Evolutionary conservation across 2,329 filamentous ascomycete species (phyloP).

Genomic region (Arthrobotrys entomopaga): DNA sequence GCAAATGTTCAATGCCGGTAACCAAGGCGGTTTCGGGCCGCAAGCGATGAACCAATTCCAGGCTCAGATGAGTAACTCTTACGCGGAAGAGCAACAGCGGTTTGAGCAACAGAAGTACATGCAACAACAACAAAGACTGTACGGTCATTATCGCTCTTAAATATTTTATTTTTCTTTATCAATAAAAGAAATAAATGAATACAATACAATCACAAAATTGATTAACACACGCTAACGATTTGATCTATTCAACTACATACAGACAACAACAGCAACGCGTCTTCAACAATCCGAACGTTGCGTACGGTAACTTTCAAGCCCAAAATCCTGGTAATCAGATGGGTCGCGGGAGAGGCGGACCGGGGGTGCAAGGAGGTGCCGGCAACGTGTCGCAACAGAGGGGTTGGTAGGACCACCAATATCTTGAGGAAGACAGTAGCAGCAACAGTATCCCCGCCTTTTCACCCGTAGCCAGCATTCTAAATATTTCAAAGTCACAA

Average conservation of each 20-base stretch:
- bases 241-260: constrained; percentile 23
- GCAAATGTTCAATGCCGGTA: constrained; percentile 50
- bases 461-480: constrained; percentile 24
- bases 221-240: constrained; percentile 23
- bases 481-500: constrained; percentile 15
- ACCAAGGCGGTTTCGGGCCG: constrained; percentile 44
- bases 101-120: constrained; percentile 55
- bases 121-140: constrained; percentile 55
- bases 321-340: constrained; percentile 46
- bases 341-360: constrained; percentile 49
- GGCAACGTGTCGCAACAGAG: constrained; percentile 54
- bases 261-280: constrained; percentile 42
- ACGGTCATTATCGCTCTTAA: constrained; percentile 55
- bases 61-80: constrained; percentile 21
- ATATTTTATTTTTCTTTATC: constrained; percentile 26
- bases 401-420: constrained; percentile 52
- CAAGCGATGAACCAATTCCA: constrained; percentile 50
- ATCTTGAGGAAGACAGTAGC: constrained; percentile 45
- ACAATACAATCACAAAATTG: too few species aligned
- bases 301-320: constrained; percentile 52
- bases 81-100: constrained; percentile 52
- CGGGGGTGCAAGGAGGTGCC: constrained; percentile 43
- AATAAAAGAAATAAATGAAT: constrained; percentile 14
- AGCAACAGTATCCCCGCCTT: constrained; percentile 24
- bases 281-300: constrained; percentile 43